Base-by-base conservation (phyloP, 257 asterid genomes). In the Plantago elongata region DNA sequence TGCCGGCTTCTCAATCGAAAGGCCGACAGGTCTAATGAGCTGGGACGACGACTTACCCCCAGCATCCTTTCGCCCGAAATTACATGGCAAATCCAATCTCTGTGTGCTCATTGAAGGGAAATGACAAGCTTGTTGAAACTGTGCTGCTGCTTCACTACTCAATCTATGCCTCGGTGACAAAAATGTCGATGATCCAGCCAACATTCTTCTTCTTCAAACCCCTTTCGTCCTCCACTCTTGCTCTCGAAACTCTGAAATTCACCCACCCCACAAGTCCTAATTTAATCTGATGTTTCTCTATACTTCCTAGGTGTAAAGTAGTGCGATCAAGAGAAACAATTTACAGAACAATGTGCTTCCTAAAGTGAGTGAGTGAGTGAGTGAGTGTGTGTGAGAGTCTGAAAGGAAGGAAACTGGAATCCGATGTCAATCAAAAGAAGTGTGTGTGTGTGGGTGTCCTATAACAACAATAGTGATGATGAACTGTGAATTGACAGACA, bases 131-230 rank as follows among this genome's bases (percentile, higher is more conserved):
- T 89, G 89, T 77, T 89, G 89, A 73, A 90, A 89, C 78, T 87
- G 88, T 63, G 88, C 69, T 11, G 96, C 61, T 66, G 84, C 75
- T 78, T 88, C 98, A 68, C 94, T 81, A 77, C 94, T 84, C 73
- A 91, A 86, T 83, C 95, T 84, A 73, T 91, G 95, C 84, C 90
- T 80, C 17, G 97, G 95, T 10, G 98, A 92, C 76, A 88, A 60
- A 81, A 92, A 78, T 83, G 96, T 74, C 47, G 97, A 89, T 64
- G 97, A 80, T 78, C 88, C 97, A 58, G 95, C 99, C 99, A 89
- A 93, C 99, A 93, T 88, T 79, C 84, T 89, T 93, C 75, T 79
- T 51, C 59, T n/a, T n/a, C 1, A 66, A 68, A 34, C 40, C 40
- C 85, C 68, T 73, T 59, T 44, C 63, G 51, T 45, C 62, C 60